Percentiles rank a stretch among this genome's conserved stretches.
These are phyloP conservation scores for Sporothrix curviconia DNA, from an alignment of 2,329 filamentous ascomycete species.

Conservation along the genomic window DNA sequence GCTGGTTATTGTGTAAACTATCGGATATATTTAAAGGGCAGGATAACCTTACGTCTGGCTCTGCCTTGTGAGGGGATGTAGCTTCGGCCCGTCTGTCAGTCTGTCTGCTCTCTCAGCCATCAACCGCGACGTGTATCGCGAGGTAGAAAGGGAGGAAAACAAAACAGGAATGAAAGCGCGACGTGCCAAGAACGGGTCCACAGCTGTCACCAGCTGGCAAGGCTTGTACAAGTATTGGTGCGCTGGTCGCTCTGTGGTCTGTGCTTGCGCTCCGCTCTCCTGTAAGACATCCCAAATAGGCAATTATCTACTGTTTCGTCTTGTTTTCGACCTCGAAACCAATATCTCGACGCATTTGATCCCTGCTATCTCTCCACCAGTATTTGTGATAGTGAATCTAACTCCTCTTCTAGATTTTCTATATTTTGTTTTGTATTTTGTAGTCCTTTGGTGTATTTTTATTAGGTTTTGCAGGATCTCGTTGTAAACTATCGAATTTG, in stretches of 20 bases:
- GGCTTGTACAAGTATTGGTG: too few species aligned
- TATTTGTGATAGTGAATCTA: too few species aligned
- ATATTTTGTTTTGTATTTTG: not conserved
- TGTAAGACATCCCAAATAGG: constrained; percentile 12
- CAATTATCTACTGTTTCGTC: constrained; percentile 3
- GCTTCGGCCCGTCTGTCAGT: too few species aligned
- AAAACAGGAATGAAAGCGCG: too few species aligned
- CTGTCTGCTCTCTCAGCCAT: too few species aligned
- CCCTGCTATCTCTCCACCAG: not conserved
- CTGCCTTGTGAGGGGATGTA: too few species aligned
- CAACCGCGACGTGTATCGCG: not conserved
- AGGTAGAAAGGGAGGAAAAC: not conserved
- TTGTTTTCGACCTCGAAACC: not conserved
- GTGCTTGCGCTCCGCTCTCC: not conserved
- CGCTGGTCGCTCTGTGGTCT: too few species aligned
- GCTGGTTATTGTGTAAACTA: too few species aligned
- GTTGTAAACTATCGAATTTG: not conserved
- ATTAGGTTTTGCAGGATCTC: not conserved
- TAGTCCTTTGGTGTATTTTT: not conserved
- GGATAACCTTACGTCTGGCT: too few species aligned
- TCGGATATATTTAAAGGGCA: too few species aligned
- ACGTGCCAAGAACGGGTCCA: not conserved
- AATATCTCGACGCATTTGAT: not conserved
- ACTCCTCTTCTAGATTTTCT: not conserved
- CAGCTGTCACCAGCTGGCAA: constrained; percentile 4